A percentile compares a stretch with the other conserved stretches of the same genome.
Conservation (phyloP, 202 grass and related monocot genomes). For the Alloteropsis angusta region DNA sequence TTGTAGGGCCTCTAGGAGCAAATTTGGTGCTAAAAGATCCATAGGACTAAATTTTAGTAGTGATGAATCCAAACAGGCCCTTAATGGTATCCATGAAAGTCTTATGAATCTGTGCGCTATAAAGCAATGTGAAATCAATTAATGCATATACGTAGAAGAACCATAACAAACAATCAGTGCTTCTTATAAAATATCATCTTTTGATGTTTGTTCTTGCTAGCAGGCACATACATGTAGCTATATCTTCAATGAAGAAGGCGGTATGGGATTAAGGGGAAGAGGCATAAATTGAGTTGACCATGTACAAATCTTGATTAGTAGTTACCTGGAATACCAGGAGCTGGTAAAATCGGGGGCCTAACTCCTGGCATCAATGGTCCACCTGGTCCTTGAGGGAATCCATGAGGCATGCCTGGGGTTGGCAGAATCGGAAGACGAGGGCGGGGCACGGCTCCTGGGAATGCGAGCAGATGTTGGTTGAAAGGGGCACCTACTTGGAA, state of each 20-base stretch:
- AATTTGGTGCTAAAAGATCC: too few relatives aligned
- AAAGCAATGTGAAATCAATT: not conserved
- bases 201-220: not conserved
- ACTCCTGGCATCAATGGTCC: slow-evolving; percentile 43
- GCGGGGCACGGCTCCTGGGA: slow-evolving; percentile 49
- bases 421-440: slow-evolving; percentile 75
- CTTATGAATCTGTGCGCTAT: not conserved
- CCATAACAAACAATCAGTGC: not conserved
- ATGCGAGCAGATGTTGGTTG: slow-evolving; percentile 68
- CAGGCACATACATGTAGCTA: not conserved
- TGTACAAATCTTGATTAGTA: not conserved
- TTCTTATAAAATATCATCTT: not conserved
- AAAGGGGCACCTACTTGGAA: slow-evolving; percentile 84
- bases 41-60: too few relatives aligned
- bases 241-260: not conserved
- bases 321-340: slow-evolving; percentile 73
- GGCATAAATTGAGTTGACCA: not conserved
- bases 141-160: not conserved
- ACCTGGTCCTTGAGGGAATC: slow-evolving; percentile 34
- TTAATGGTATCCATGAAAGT: not conserved
- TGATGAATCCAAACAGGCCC: too few relatives aligned
- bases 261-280: not conserved
- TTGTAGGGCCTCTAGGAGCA: too few relatives aligned
- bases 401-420: slow-evolving; percentile 51
- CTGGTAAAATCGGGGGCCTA: slow-evolving; percentile 71